phyloP scores from a whole-genome alignment of 495 filamentous ascomycete species.

The Pseudomonodictys pantanalensis region DNA sequence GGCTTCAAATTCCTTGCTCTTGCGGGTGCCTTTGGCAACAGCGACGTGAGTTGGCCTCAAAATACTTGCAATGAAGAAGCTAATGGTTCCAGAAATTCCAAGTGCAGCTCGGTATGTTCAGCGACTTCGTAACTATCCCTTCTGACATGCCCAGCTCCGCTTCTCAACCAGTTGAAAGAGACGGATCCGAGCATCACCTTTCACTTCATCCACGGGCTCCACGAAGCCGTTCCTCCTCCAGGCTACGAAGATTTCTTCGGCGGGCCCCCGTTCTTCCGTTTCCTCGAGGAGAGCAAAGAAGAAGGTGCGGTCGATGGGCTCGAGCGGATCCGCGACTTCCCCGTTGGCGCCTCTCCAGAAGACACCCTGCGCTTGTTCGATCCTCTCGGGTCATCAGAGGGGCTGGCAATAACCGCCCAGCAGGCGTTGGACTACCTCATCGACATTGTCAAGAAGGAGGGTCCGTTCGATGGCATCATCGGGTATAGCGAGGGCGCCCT shows the following conservation, averaged over 20 bases:
- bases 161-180: slow-evolving; percentile 48
- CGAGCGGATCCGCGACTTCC: slow-evolving; percentile 51
- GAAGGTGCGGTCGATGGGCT: slow-evolving; percentile 47
- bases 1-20: slow-evolving; percentile 7
- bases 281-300: slow-evolving; percentile 51
- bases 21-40: slow-evolving; percentile 48
- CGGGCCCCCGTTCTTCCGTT: slow-evolving; percentile 50
- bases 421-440: slow-evolving; percentile 47
- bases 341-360: slow-evolving; percentile 48
- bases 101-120: too few relatives aligned
- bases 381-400: too few relatives aligned
- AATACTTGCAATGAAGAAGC: slow-evolving; percentile 20
- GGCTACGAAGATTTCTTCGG: slow-evolving; percentile 55
- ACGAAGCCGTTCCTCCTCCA: slow-evolving; percentile 48
- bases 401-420: too few relatives aligned
- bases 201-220: slow-evolving; percentile 49
- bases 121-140: too few relatives aligned
- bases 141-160: too few relatives aligned
- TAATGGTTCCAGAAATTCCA: slow-evolving; percentile 48
- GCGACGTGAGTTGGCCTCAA: slow-evolving; percentile 44
- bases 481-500: slow-evolving; percentile 59
- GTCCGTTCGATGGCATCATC: slow-evolving; percentile 39
- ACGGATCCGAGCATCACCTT: slow-evolving; percentile 47
- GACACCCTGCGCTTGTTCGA: too few relatives aligned
- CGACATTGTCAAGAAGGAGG: slow-evolving; percentile 51